Conservation (phyloP, 768 basidiomycete species). For the Phallus indusiatus region DNA sequence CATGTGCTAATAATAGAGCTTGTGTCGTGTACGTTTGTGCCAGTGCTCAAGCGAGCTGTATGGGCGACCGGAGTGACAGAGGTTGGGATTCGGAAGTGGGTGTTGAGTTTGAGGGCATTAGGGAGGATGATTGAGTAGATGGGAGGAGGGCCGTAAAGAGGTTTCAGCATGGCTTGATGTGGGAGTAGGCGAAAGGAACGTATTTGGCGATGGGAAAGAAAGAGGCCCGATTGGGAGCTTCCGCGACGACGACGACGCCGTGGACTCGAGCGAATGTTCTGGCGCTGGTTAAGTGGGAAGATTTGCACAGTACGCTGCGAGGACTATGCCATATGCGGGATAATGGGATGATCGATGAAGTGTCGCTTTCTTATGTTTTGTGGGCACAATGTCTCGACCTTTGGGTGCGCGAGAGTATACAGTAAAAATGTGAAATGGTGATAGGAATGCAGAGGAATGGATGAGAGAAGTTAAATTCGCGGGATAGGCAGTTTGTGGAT, state of each 20-base stretch:
- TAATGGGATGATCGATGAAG: no score
- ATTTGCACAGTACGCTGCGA: slow-evolving; percentile 11
- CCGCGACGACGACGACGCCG: neutral
- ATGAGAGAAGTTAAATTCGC: slow-evolving; percentile 23
- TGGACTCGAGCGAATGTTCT: neutral
- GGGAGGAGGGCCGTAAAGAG: slow-evolving; percentile 17
- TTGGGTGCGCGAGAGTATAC: slow-evolving; percentile 8
- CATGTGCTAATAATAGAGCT: slow-evolving; percentile 5
- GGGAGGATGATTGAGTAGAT: slow-evolving; percentile 16
- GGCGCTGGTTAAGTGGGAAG: neutral
- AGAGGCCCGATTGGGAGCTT: slow-evolving; percentile 16
- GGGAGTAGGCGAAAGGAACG: slow-evolving; percentile 18
- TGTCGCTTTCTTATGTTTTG: slow-evolving; percentile 2
- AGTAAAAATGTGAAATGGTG: slow-evolving; percentile 16
- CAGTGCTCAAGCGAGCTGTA: neutral
- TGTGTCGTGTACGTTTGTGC: slow-evolving; percentile 6
- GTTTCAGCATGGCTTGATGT: slow-evolving; percentile 12
- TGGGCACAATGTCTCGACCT: neutral
- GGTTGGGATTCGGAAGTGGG: slow-evolving; percentile 6
- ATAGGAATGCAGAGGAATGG: slow-evolving; percentile 10
- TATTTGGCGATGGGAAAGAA: slow-evolving; percentile 13
- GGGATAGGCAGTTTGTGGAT: slow-evolving; percentile 16
- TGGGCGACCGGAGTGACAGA: slow-evolving; percentile 20
- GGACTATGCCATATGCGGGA: slow-evolving; percentile 17
- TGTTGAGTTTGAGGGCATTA: slow-evolving; percentile 16